Evolutionary conservation across 352 stramenopile genomes (phyloP), one percentile per base, ranked within the genome.

Genomic region (Phytophthora meadii): DNA sequence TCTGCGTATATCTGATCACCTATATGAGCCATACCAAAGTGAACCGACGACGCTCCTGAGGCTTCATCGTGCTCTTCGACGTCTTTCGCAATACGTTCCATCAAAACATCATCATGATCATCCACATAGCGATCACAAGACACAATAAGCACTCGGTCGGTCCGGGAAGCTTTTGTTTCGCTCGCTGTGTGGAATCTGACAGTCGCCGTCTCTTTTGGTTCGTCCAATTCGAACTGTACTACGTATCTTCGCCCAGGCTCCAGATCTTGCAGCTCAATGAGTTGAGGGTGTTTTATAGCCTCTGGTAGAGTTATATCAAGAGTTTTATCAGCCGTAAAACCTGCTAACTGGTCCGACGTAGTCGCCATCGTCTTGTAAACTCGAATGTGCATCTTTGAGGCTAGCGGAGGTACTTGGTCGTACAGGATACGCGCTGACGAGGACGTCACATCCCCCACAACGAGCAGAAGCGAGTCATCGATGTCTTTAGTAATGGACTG

Each of bases 41-140:
- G 73, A 50, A 75, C 70, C 15, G 54, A 53, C 25, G 71, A 61
- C 4, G 56, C 45, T 22, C 37, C 37, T 8, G 22, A 54, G n/a
- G 48, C 45, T 25, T 79, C 67, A 25, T 77, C 77, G 40, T 89
- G 76, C 0, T 28, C 51, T 44, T 82, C 73, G 1, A 79, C 70
- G 46, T 89, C 78, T 0, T 44, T 42, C 8, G 71, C 78, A 10
- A 90, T 55, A 17, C 47, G 44, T 24, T 67, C 25, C 79, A 77
- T 84, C 39, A 85, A 36, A 14, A 68, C 71, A 24, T 90, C 79
- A 32, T 90, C 79, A 25, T 65, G 37, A 55, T 90, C 81, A 27
- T 90, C 74, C 19, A 88, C 73, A 39, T 72, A 91, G 24, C 82
- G 79, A 46, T 91, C 82, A 34, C 82, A 91, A 0, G 81, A 89